Conservation (phyloP, 2,329 filamentous ascomycete species). For the Penicillium sp. region DNA sequence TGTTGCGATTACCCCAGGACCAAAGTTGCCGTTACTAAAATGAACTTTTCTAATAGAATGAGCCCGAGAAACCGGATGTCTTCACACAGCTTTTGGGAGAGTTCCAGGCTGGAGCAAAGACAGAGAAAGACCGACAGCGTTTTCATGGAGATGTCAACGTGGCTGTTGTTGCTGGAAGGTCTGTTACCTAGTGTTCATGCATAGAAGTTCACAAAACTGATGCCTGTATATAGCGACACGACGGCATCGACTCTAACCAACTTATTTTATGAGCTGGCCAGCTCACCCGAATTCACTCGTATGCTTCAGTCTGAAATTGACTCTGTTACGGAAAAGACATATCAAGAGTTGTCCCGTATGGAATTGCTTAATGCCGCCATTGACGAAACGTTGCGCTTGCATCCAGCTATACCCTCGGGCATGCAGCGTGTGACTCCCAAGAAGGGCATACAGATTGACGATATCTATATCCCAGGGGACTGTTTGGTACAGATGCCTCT, state of each 20-base stretch:
- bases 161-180: constrained; percentile 26
- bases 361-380: constrained; percentile 18
- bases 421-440: constrained; percentile 33
- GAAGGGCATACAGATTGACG: constrained; percentile 10
- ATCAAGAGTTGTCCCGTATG: constrained; percentile 17
- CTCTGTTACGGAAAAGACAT: constrained; percentile 15
- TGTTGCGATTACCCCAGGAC: neutral
- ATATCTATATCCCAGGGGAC: constrained; percentile 17
- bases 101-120: constrained; percentile 4
- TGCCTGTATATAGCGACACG: constrained; percentile 15
- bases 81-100: constrained; percentile 12
- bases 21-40: neutral
- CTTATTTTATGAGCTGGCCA: constrained; percentile 16
- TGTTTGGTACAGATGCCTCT: constrained; percentile 17
- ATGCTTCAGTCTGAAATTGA: constrained; percentile 18
- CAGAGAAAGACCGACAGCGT: constrained; percentile 10
- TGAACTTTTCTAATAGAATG: constrained; percentile 7
- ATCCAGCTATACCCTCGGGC: constrained; percentile 18
- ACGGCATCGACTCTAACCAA: constrained; percentile 14
- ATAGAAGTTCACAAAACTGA: constrained; percentile 16
- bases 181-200: neutral
- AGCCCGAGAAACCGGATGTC: constrained; percentile 18
- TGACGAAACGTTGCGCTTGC: constrained; percentile 21
- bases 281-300: constrained; percentile 17
- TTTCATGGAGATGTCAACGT: constrained; percentile 20